A percentile compares a stretch with the other conserved stretches of the same genome.
These are phyloP conservation scores for Hymenoscyphus fructigenus DNA, from an alignment of 2,329 filamentous ascomycete genomes.

Conservation along the genomic window DNA sequence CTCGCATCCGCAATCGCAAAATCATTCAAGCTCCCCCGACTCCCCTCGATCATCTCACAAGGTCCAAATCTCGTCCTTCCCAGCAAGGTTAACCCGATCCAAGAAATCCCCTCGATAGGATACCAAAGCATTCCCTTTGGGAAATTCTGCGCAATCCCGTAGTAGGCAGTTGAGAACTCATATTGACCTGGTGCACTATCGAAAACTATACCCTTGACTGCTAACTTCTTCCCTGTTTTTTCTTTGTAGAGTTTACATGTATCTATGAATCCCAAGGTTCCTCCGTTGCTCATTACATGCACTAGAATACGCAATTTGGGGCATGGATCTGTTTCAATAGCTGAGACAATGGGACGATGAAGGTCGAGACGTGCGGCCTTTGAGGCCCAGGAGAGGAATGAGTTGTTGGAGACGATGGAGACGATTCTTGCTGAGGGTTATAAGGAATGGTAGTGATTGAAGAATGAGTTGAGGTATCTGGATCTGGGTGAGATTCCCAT, in stretches of 20 bases:
- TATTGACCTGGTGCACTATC: constrained; percentile 23
- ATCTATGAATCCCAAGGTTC: constrained; percentile 15
- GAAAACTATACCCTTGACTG: constrained; percentile 15
- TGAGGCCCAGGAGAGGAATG: constrained; percentile 19
- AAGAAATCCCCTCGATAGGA: constrained; percentile 5
- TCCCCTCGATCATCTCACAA: constrained; percentile 11
- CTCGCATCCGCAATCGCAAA: constrained; percentile 15
- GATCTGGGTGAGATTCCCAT: constrained; percentile 24
- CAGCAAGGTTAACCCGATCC: background rate
- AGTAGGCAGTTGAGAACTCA: constrained; percentile 1
- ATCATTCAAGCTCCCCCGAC: constrained; percentile 17
- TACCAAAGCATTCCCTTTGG: constrained; percentile 13
- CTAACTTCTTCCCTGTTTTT: constrained; percentile 8
- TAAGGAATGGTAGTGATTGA: constrained; percentile 17
- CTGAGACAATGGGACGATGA: constrained; percentile 17
- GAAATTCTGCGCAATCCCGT: constrained; percentile 4
- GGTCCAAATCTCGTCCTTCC: constrained; percentile 9
- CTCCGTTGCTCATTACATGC: constrained; percentile 25
- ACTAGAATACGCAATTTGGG: constrained; percentile 14
- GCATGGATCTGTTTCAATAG: constrained; percentile 14
- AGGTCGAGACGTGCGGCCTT: constrained; percentile 13
- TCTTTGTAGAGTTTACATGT: constrained; percentile 15
- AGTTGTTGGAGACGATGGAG: constrained; percentile 11
- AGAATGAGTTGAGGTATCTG: constrained; percentile 19
- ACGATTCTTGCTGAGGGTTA: constrained; percentile 23